Evolutionary conservation across 257 asterid species (phyloP), one percentile per base, ranked within the genome.

Genomic region (Solanum corneliomulleri): DNA sequence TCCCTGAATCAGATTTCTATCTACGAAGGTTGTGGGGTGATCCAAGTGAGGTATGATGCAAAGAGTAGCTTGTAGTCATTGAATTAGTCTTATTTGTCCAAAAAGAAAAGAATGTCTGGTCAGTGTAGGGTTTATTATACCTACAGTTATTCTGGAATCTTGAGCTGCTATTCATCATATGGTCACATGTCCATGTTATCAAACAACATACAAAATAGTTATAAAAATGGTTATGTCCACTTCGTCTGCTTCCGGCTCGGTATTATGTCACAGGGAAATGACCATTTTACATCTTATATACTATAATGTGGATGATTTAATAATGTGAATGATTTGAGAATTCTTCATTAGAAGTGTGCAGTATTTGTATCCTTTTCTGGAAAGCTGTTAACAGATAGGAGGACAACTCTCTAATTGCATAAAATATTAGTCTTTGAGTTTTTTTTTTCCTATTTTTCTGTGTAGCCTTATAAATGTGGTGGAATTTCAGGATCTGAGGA

Each of bases 1-100:
- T 96, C 74, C 81, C 99, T 21, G 95, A 97, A 90, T 89, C 99
- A 39, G 99, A 97, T 91, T 91, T 97, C 87, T 96, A 92, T 91
- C 92, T 90, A 88, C 93, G 99, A 87, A 93, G 99, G 90, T 93
- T 97, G 90, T 97, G 99, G 99, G 99, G 99, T 90, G 99, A 97
- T 87, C 99, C 99, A 86, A 92, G 95, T 81, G 98, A 94, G 98
- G 99, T 96, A 91, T 69, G 25, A 37, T 81, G 85, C 69, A 81
- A 31, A 49, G 20, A 52, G 64, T 81, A 81, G 35, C 9, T 52
- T 81, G 69, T 52, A 1, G 44, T 31, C 68, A 31, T 31, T 81
- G 70, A 29, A 81, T 49, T 81, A 31, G 35, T 31, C 45, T 81
- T n/a, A 49, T 31, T 80, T 81, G n/a, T 31, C 70, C 69, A 49